Conservation (phyloP, 495 filamentous ascomycete genomes). For the Trypethelium eluteriae region DNA sequence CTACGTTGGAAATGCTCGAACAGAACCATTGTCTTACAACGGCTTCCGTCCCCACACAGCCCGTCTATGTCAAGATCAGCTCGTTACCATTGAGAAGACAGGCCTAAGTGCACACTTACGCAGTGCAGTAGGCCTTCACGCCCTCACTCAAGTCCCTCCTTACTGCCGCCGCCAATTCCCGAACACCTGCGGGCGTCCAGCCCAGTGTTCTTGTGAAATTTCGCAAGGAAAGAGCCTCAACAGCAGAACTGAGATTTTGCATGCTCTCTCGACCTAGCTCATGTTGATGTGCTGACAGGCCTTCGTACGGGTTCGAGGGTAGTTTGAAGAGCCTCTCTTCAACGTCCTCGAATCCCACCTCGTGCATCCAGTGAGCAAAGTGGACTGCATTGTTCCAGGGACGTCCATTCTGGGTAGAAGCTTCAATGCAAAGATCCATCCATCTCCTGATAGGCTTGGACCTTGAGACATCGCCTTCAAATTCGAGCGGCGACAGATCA, state of each 20-base stretch:
- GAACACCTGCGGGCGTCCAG: conserved; percentile 25
- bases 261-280: background rate
- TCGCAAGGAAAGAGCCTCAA: conserved; percentile 16
- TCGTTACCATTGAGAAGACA: background rate
- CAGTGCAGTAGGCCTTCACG: background rate
- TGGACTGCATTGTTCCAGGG: background rate
- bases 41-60: conserved; percentile 1
- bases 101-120: background rate
- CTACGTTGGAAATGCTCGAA: background rate
- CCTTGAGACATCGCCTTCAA: conserved; percentile 16
- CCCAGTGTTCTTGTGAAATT: conserved; percentile 20
- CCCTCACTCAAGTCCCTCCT: conserved; percentile 20
- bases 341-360: conserved; percentile 26
- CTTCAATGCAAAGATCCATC: background rate
- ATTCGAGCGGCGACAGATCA: conserved; percentile 22
- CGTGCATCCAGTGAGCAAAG: conserved; percentile 18
- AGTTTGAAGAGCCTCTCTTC: background rate
- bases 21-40: background rate
- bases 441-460: background rate
- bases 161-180: conserved; percentile 23
- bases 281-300: background rate
- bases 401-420: background rate
- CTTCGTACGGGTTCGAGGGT: background rate
- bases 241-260: background rate
- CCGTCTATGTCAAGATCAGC: conserved; percentile 1